A percentile compares a stretch with the other conserved stretches of the same genome.
Conservation (phyloP, 306 rosid genomes). For the Cucurbita pepo region DNA sequence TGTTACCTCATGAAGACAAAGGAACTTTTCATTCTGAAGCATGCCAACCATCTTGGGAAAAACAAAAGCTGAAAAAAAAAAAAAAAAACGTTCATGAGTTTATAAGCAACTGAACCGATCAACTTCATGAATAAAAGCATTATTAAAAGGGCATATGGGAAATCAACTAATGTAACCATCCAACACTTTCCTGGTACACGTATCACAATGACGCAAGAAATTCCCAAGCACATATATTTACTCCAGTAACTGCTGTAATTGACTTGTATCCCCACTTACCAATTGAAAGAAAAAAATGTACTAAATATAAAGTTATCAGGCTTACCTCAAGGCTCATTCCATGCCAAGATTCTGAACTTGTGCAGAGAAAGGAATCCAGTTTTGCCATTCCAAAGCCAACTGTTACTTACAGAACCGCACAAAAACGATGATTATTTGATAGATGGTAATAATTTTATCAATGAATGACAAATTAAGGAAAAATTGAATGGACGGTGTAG, state of each 20-base stretch:
- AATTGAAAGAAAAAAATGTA: neutral
- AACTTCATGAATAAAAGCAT: neutral
- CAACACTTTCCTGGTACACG: neutral
- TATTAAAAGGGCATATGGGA: neutral
- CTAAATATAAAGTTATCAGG: neutral
- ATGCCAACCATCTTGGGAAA: neutral
- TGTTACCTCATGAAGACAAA: constrained; percentile 4
- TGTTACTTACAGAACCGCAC: neutral
- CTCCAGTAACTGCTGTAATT: neutral
- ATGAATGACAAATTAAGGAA: neutral
- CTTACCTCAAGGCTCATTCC: neutral
- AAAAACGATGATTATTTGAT: neutral
- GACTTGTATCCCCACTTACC: neutral
- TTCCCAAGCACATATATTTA: neutral
- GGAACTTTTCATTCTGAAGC: neutral
- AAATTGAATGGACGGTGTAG: neutral
- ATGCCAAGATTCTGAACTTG: neutral
- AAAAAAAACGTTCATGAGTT: neutral
- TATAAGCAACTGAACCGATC: neutral
- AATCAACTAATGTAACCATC: neutral
- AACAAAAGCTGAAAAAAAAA: neutral
- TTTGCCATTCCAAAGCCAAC: neutral
- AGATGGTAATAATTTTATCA: neutral
- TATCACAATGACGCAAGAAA: neutral
- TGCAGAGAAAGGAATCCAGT: neutral